Percentiles rank a stretch among this genome's conserved stretches.
phyloP scores from a whole-genome alignment of 208 protist species.

The Phytomonas sp. region DNA sequence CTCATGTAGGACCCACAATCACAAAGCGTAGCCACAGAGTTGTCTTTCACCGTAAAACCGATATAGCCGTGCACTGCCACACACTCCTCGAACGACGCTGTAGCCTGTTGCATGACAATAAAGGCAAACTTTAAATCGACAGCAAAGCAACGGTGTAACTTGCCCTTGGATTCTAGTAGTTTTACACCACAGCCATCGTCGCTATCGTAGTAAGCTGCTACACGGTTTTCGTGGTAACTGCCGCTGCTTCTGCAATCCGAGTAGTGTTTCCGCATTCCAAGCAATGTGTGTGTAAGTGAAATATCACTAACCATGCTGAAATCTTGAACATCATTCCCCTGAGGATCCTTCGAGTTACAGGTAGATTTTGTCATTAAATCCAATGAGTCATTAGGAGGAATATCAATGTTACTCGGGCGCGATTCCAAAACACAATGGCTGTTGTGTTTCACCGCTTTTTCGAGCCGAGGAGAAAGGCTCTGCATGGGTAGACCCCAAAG shows the following conservation, averaged over 20 bases:
- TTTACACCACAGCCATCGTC: constrained; percentile 38
- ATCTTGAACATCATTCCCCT: not conserved
- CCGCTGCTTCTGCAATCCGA: not conserved
- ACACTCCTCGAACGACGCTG: constrained; percentile 30
- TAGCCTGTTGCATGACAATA: constrained; percentile 34
- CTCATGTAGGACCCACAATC: constrained; percentile 52
- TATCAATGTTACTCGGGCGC: not conserved
- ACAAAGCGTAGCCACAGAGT: constrained; percentile 24
- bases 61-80: constrained; percentile 46
- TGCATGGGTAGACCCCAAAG: constrained; percentile 19
- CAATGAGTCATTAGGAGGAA: not conserved
- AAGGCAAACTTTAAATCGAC: constrained; percentile 54
- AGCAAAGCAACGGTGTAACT: constrained; percentile 31
- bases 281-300: not conserved
- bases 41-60: constrained; percentile 55
- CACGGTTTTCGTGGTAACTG: not conserved
- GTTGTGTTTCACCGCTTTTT: not conserved
- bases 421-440: not conserved
- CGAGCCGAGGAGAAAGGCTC: not conserved
- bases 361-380: not conserved
- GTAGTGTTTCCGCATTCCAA: not conserved
- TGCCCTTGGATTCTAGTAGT: constrained; percentile 26
- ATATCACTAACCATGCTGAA: not conserved
- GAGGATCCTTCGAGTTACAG: not conserved
- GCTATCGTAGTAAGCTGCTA: not conserved